These are phyloP conservation scores for Agroathelia rolfsii DNA, from an alignment of 1,284 basidiomycete genomes.

Conservation along the genomic window DNA sequence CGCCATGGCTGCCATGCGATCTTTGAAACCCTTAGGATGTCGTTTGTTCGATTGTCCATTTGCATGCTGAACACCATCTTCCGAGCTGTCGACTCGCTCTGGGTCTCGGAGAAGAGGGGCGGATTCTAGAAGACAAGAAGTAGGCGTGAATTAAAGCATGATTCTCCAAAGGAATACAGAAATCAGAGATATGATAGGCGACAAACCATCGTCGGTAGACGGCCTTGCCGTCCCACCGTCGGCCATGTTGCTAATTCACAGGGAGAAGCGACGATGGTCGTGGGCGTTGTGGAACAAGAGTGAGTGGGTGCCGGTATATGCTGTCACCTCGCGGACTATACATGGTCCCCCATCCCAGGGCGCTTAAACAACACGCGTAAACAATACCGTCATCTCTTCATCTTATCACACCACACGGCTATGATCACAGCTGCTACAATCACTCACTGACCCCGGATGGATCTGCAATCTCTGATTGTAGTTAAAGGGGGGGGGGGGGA, in stretches of 20 bases:
- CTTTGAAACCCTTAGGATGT: slow-evolving; percentile 29
- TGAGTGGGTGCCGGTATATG: too few species aligned
- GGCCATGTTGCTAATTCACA: slow-evolving; percentile 8
- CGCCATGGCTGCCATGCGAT: slow-evolving; percentile 43
- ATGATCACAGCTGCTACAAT: too few species aligned
- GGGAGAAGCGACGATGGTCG: too few species aligned
- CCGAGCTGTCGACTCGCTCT: slow-evolving; percentile 25
- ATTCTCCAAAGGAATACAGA: not conserved
- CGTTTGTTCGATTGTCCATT: slow-evolving; percentile 13
- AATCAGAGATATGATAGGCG: not conserved
- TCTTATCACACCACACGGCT: too few species aligned
- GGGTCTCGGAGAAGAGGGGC: slow-evolving; percentile 43
- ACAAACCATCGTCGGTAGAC: slow-evolving; percentile 19
- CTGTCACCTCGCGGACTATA: too few species aligned
- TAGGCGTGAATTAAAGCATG: slow-evolving; percentile 4
- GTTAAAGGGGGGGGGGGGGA: too few species aligned
- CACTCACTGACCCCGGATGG: too few species aligned
- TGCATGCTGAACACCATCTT: slow-evolving; percentile 13
- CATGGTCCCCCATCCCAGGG: too few species aligned
- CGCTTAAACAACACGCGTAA: too few species aligned
- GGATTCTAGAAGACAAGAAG: slow-evolving; percentile 29
- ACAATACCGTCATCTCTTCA: too few species aligned
- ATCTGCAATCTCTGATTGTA: too few species aligned
- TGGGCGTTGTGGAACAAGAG: too few species aligned
- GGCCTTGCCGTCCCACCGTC: slow-evolving; percentile 16